These are phyloP conservation scores for Leccinum fallax DNA, from an alignment of 1,284 basidiomycete species.

Conservation along the genomic window DNA sequence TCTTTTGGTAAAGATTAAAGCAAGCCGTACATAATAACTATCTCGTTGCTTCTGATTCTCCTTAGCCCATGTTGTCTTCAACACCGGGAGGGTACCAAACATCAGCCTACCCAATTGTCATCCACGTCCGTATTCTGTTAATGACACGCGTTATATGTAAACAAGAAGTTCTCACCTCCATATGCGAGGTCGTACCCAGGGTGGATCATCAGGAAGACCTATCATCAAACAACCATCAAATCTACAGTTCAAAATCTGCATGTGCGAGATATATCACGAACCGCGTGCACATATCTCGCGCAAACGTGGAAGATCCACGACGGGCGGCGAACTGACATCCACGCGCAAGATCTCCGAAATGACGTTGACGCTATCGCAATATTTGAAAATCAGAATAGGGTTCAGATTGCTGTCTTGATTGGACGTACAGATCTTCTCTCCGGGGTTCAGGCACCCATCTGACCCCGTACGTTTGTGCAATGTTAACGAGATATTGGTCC, in stretches of 20 bases:
- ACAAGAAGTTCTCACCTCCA: constrained; percentile 59
- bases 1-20: neutral
- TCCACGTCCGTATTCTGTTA: constrained; percentile 2
- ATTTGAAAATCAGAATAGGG: constrained; percentile 1
- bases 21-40: constrained; percentile 63
- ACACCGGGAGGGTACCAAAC: constrained; percentile 58
- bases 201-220: constrained; percentile 73
- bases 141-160: neutral
- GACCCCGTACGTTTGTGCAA: constrained; percentile 56
- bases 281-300: constrained; percentile 60
- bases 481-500: constrained; percentile 54
- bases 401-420: neutral
- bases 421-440: constrained; percentile 61
- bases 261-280: constrained; percentile 32
- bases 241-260: neutral
- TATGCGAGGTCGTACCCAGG: constrained; percentile 70
- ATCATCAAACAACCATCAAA: constrained; percentile 13
- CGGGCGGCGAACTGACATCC: constrained; percentile 42
- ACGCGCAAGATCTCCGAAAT: constrained; percentile 61
- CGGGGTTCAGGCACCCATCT: constrained; percentile 63
- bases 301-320: constrained; percentile 59
- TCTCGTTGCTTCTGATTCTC: constrained; percentile 63
- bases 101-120: constrained; percentile 49
- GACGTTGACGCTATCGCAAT: constrained; percentile 45
- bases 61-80: constrained; percentile 59